These are phyloP conservation scores for Suillus bovinus DNA, from an alignment of 768 basidiomycete species.

Conservation along the genomic window DNA sequence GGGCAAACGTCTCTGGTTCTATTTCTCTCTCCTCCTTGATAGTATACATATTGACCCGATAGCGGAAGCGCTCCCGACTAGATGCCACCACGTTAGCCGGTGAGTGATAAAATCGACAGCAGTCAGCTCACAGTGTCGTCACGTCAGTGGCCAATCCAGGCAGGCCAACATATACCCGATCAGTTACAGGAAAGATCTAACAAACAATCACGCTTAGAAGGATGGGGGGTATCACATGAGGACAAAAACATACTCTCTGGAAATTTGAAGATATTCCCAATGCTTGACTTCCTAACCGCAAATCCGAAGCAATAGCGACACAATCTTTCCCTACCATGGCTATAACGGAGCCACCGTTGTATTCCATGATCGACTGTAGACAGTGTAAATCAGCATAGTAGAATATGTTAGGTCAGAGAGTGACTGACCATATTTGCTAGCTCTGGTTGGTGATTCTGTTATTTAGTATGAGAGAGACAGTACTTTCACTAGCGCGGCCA, in stretches of 20 bases:
- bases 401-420: neutral
- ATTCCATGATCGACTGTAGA: constrained; percentile 81
- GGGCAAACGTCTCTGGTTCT: constrained; percentile 93
- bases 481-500: constrained; percentile 3
- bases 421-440: neutral
- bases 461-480: neutral
- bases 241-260: constrained; percentile 67
- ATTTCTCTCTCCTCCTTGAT: constrained; percentile 99
- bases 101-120: neutral
- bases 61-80: constrained; percentile 89
- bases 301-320: constrained; percentile 96
- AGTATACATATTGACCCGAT: constrained; percentile 97
- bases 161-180: constrained; percentile 88
- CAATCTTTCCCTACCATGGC: constrained; percentile 99
- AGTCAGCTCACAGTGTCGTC: constrained; percentile 70
- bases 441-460: neutral
- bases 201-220: constrained; percentile 17
- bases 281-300: constrained; percentile 87
- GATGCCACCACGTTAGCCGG: constrained; percentile 10
- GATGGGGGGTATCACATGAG: neutral
- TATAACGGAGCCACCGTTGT: constrained; percentile 97
- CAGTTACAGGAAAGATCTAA: constrained; percentile 94
- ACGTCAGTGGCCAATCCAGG: constrained; percentile 95
- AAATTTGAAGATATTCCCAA: constrained; percentile 89
- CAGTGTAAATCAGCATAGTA: neutral